Base-by-base conservation (phyloP, 495 filamentous ascomycete genomes). In the Aspergillus nanangensis region DNA sequence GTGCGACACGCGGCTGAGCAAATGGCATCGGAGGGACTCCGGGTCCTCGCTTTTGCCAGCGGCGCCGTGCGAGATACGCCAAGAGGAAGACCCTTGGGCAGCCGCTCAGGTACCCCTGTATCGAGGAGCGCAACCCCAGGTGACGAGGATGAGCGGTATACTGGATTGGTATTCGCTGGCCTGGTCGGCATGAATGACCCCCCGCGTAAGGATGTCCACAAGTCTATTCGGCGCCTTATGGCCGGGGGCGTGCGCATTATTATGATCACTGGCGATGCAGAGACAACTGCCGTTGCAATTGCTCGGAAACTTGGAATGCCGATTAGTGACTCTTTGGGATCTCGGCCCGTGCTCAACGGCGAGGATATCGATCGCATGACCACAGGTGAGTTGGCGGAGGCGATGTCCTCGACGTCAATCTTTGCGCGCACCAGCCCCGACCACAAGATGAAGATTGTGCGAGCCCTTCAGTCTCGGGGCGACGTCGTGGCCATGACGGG, bases 401-500 rank as follows among this genome's bases (percentile, higher is more conserved):
- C 88, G 9, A 95, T 98, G 53, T 73, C 83, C 22, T 84, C 87
- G 38, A 92, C 90, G 2, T 88, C 88, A 4, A 93, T 97, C 49
- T 98, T 98, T 52, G 93, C 93, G 13, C 86, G 93, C 31, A 96
- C 94, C 11, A 95, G 87, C 52, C 93, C 93, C 3, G 93, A 97
- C 45, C 93, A 98, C 67, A 98, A 98, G 64, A 76, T 97, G 75
- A 96, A 96, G 61, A 97, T 98, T 60, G 84, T 98, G 49, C 76
- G 78, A 38, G 94, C 93, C 0, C 80, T 98, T 25, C 93, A 98
- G 58, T 78, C 86, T 31, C 87, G 92, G 22, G 93, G 94, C 23
- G 94, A 97, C 65, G 90, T 98, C 22, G 94, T 98, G 35, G 93
- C 93, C 43, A 98, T 98, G 93, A 98, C 93, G 5, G 93, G 93